Base-by-base conservation (phyloP, 2,329 filamentous ascomycete genomes). In the Neonectria magnoliae region DNA sequence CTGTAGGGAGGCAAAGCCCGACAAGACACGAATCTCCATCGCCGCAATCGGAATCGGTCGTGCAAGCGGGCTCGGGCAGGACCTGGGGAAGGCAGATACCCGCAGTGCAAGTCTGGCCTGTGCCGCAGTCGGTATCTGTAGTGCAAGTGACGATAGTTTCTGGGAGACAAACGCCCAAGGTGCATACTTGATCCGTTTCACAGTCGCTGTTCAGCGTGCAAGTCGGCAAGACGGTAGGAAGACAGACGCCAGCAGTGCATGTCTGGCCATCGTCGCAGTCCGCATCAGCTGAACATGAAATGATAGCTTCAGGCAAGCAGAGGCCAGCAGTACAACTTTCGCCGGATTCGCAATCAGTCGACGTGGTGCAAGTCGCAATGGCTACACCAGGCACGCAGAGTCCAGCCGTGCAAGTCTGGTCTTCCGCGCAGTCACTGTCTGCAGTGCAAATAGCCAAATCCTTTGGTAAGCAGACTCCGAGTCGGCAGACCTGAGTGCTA, bases 391-490 rank as follows among this genome's bases (percentile, higher is more conserved):
- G 9, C 1, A 53, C 13, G 16, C 50, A 53, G 2, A 53, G 16
- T n/a, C 51, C 51, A 14, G 33, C 20, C 1, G 51, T 36, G 13
- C 58, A 61, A 25, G 25, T 42, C 5, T 61, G 16, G 5, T 25
- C 31, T 16, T 14, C 7, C 7, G 44, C 3, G 10, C 44, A 47
- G 13, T 47, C 44, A 5, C 44, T 16, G 11, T 55, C 58, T 2
- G 8, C 22, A 18, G 51, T 55, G 33, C 58, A 61, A 7, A 44
- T n/a, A 7, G 31, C 29, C 2, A 61, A 25, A 6, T 25, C 31
- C 3, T 18, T 25, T 4, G 44, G 41, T 10, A 61, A 6, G 41
- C 58, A 61, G n/a, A 55, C 58, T 5, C 58, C 58, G 1, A 61
- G 42, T 13, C 42, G 41, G 20, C 58, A 61, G 10, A 55, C 51